Evolutionary conservation across 2,329 filamentous ascomycete species (phyloP).

Genomic region (Paraconiothyrium brasiliense): DNA sequence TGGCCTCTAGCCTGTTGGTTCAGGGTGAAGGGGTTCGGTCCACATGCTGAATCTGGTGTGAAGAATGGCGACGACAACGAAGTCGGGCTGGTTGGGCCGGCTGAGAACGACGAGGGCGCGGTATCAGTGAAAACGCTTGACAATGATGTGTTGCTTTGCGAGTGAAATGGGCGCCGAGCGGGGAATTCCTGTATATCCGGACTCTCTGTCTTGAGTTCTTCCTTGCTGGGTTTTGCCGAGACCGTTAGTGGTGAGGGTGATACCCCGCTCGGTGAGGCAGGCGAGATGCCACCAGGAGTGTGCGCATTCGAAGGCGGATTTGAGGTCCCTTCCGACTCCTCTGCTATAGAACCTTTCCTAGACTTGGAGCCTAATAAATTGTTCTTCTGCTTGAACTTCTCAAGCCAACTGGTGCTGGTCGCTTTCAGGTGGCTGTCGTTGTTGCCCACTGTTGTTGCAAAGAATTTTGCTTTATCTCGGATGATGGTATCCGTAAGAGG

Average conservation of each 20-base stretch:
- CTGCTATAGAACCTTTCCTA: constrained; percentile 65
- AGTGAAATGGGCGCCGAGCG: constrained; percentile 71
- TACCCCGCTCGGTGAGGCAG: constrained; percentile 74
- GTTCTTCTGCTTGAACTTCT: constrained; percentile 95
- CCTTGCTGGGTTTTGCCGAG: constrained; percentile 71
- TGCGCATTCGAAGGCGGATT: constrained; percentile 66
- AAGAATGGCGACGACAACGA: constrained; percentile 80
- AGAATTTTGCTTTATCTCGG: constrained; percentile 82
- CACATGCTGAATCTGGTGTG: constrained; percentile 74
- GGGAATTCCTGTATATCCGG: constrained; percentile 68
- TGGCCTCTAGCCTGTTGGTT: constrained; percentile 61
- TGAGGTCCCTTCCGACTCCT: constrained; percentile 73
- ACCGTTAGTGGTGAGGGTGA: constrained; percentile 75
- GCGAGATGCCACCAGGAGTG: constrained; percentile 74
- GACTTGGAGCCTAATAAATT: constrained; percentile 65
- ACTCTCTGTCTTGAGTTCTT: constrained; percentile 69
- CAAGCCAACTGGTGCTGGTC: constrained; percentile 81
- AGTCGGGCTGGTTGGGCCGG: constrained; percentile 75
- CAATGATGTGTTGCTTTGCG: constrained; percentile 72
- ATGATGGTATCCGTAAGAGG: constrained; percentile 82
- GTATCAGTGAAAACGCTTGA: constrained; percentile 73
- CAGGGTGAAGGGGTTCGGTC: constrained; percentile 69
- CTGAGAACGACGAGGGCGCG: constrained; percentile 73
- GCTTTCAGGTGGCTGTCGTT: constrained; percentile 76
- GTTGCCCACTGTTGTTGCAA: constrained; percentile 76